A percentile compares a stretch with the other conserved stretches of the same genome.
Conservation (phyloP, 2,329 filamentous ascomycete species). For the Hypoxylon rubiginosum region DNA sequence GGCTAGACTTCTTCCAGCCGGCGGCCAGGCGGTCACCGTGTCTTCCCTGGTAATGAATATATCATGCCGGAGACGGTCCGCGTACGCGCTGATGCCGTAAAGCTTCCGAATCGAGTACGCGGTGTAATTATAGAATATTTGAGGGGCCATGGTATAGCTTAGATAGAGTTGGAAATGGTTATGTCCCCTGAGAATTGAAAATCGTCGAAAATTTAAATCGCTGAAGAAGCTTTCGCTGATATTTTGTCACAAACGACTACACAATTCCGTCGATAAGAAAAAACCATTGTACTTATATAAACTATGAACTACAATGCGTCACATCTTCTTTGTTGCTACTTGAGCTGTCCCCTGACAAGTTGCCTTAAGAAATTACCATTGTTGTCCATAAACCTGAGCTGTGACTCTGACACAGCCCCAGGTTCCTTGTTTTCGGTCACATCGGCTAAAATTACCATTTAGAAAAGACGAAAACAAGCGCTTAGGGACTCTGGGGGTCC, state of each 20-base stretch:
- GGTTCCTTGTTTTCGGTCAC: not conserved
- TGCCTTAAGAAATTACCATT: no score
- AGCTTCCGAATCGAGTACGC: not conserved
- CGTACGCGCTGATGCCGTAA: not conserved
- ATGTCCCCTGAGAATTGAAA: not conserved
- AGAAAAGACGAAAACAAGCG: not conserved
- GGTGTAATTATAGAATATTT: not conserved
- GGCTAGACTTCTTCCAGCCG: constrained; percentile 23
- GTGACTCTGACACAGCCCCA: no score
- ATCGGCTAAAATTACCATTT: not conserved
- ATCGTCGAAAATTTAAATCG: not conserved
- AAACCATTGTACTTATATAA: not conserved
- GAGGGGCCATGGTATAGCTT: not conserved
- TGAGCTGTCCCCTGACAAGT: not conserved
- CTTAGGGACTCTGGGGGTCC: not conserved
- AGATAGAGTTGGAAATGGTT: not conserved
- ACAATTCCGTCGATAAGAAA: no score
- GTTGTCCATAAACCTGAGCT: no score
- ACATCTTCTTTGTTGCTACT: not conserved
- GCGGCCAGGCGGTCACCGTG: constrained; percentile 28
- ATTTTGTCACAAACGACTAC: no score
- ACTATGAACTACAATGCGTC: not conserved
- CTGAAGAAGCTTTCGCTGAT: no score
- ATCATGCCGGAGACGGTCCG: not conserved
- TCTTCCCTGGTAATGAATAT: not conserved